These are phyloP conservation scores for Trichoderma arundinaceum DNA, from an alignment of 2,329 filamentous ascomycete species.

Conservation along the genomic window DNA sequence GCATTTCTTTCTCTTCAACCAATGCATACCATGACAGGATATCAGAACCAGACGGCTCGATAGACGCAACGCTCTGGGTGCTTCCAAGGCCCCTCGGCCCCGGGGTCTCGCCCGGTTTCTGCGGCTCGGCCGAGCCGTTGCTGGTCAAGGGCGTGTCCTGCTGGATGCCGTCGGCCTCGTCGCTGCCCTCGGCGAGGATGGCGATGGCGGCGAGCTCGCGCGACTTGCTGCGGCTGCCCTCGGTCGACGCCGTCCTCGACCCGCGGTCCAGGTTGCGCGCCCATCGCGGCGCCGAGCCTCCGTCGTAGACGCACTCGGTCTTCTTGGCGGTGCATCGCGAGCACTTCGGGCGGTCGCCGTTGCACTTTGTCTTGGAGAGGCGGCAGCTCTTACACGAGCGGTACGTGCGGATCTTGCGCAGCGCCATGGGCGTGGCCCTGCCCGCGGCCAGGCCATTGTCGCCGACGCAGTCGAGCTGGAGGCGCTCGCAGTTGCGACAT, in stretches of 20 bases:
- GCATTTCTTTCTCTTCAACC: neutral
- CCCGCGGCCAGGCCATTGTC: slow-evolving; percentile 43
- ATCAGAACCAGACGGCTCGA: slow-evolving; percentile 29
- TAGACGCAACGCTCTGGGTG: slow-evolving; percentile 29
- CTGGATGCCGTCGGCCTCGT: slow-evolving; percentile 3
- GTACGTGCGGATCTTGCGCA: slow-evolving; percentile 50
- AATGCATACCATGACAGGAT: slow-evolving; percentile 33
- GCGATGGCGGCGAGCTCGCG: slow-evolving; percentile 24
- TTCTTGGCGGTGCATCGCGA: slow-evolving; percentile 45
- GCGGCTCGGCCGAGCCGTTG: slow-evolving; percentile 7
- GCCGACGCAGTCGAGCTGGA: slow-evolving; percentile 50
- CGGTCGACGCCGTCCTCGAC: slow-evolving; percentile 23
- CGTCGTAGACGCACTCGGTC: slow-evolving; percentile 48
- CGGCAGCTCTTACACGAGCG: slow-evolving; percentile 49
- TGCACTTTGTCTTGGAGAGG: slow-evolving; percentile 51
- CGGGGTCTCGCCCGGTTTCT: slow-evolving; percentile 8
- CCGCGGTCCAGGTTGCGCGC: slow-evolving; percentile 43
- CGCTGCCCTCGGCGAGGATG: slow-evolving; percentile 12
- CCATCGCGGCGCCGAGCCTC: slow-evolving; percentile 47
- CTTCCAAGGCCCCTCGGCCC: slow-evolving; percentile 5
- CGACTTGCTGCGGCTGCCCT: slow-evolving; percentile 28
- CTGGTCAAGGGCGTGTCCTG: neutral
- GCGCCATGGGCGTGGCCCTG: slow-evolving; percentile 39
- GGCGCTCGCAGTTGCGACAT: slow-evolving; percentile 51
- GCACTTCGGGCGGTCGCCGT: slow-evolving; percentile 49